phyloP scores from a whole-genome alignment of 2,329 filamentous ascomycete genomes.

The Exophiala sideris region DNA sequence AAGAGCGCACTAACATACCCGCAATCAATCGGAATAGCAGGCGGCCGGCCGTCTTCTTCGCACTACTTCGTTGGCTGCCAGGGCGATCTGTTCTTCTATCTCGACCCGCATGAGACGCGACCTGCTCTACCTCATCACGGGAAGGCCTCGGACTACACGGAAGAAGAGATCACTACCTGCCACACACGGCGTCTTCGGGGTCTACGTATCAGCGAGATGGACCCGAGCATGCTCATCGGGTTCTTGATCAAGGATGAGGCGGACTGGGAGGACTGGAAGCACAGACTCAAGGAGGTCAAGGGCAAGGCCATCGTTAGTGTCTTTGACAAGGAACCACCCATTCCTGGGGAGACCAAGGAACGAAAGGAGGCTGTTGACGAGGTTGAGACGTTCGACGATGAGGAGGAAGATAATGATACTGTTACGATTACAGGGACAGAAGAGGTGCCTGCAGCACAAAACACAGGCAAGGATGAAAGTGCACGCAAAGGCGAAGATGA shows the following conservation, averaged over 20 bases:
- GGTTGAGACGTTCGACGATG: slow-evolving; percentile 82
- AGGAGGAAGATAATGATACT: slow-evolving; percentile 39
- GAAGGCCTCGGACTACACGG: slow-evolving; percentile 49
- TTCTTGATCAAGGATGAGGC: slow-evolving; percentile 79
- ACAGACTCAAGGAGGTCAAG: slow-evolving; percentile 68
- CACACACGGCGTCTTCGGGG: slow-evolving; percentile 82
- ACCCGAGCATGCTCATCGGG: slow-evolving; percentile 95
- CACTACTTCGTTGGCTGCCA: slow-evolving; percentile 72
- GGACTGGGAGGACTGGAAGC: slow-evolving; percentile 82
- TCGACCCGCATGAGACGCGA: slow-evolving; percentile 87
- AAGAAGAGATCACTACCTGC: slow-evolving; percentile 74
- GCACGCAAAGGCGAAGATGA: background rate
- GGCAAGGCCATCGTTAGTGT: slow-evolving; percentile 86
- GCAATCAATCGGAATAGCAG: slow-evolving; percentile 94
- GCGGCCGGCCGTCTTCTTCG: slow-evolving; percentile 86
- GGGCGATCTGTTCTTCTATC: slow-evolving; percentile 82
- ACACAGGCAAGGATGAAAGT: background rate
- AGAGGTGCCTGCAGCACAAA: background rate
- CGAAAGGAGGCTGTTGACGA: slow-evolving; percentile 77
- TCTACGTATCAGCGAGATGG: slow-evolving; percentile 86
- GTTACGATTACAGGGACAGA: slow-evolving; percentile 24
- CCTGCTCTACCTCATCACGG: slow-evolving; percentile 66
- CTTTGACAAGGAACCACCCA: slow-evolving; percentile 63
- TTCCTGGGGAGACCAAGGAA: slow-evolving; percentile 51
- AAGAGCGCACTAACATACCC: slow-evolving; percentile 78